Evolutionary conservation across 2,329 filamentous ascomycete species (phyloP).

Genomic region (Bipolaris victoriae): DNA sequence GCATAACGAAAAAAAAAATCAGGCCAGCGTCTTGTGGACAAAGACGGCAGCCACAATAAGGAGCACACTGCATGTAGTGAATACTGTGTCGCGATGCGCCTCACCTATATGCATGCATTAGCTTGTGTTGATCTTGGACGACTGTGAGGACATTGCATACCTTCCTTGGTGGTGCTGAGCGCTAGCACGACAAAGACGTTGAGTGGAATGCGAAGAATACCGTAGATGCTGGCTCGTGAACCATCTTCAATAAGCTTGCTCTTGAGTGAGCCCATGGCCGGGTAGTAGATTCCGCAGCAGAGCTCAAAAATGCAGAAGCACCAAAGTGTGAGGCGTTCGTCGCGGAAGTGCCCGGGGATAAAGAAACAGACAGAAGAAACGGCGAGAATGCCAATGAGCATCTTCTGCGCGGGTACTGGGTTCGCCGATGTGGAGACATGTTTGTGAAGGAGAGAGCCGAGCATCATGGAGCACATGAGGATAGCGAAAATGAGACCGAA

Average conservation of each 20-base stretch:
- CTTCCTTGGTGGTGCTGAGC: slow-evolving; percentile 42
- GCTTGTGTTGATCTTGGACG: not conserved
- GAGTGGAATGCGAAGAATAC: slow-evolving; percentile 63
- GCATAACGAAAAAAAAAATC: not conserved
- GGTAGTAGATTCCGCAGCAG: slow-evolving; percentile 65
- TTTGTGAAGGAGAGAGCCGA: slow-evolving; percentile 63
- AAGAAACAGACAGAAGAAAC: slow-evolving; percentile 41
- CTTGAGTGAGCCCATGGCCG: slow-evolving; percentile 62
- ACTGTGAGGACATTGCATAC: slow-evolving; percentile 17
- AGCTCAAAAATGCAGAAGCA: slow-evolving; percentile 64
- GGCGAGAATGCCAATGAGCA: slow-evolving; percentile 34
- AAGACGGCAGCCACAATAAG: slow-evolving; percentile 36
- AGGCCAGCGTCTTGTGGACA: slow-evolving; percentile 35
- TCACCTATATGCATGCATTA: slow-evolving; percentile 30
- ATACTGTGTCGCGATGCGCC: slow-evolving; percentile 39
- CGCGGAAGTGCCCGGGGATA: slow-evolving; percentile 49
- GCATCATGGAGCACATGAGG: slow-evolving; percentile 66
- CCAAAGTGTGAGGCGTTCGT: slow-evolving; percentile 60
- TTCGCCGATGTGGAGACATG: slow-evolving; percentile 35
- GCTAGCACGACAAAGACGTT: slow-evolving; percentile 53
- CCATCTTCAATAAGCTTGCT: slow-evolving; percentile 62
- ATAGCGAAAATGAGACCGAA: slow-evolving; percentile 63
- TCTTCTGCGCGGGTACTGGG: slow-evolving; percentile 34
- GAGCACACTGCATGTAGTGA: slow-evolving; percentile 39
- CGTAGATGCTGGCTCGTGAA: slow-evolving; percentile 62